Conservation (phyloP, 2,329 filamentous ascomycete species). For the Calonectria hongkongensis region DNA sequence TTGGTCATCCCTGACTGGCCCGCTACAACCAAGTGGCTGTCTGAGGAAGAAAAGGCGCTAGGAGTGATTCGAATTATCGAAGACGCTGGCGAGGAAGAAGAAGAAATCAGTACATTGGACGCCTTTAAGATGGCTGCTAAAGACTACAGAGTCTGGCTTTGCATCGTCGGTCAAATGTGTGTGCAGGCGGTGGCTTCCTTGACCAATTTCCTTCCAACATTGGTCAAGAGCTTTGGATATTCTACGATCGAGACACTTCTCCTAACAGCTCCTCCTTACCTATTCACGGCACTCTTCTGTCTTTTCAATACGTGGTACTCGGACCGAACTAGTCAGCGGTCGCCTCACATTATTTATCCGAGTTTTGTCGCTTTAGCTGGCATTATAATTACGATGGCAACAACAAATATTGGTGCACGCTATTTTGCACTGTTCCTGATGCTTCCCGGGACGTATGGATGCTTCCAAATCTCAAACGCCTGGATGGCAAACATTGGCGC, state of each 20-base stretch:
- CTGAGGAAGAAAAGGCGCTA: slow-evolving; percentile 37
- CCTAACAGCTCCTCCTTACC: slow-evolving; percentile 55
- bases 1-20: slow-evolving; percentile 43
- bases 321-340: slow-evolving; percentile 53
- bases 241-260: slow-evolving; percentile 54
- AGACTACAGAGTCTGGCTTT: slow-evolving; percentile 55
- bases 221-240: slow-evolving; percentile 56
- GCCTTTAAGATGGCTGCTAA: slow-evolving; percentile 54
- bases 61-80: slow-evolving; percentile 39
- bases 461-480: slow-evolving; percentile 42
- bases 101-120: slow-evolving; percentile 46
- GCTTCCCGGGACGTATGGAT: slow-evolving; percentile 45
- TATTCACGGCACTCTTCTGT: slow-evolving; percentile 55
- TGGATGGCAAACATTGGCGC: slow-evolving; percentile 43
- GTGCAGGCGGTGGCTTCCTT: slow-evolving; percentile 56
- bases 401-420: slow-evolving; percentile 45
- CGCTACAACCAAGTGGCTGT: slow-evolving; percentile 39
- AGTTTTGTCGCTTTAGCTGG: slow-evolving; percentile 35
- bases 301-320: slow-evolving; percentile 57
- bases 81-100: slow-evolving; percentile 43
- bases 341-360: slow-evolving; percentile 41
- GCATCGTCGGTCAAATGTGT: slow-evolving; percentile 54
- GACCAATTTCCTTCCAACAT: slow-evolving; percentile 58
- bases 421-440: slow-evolving; percentile 52
- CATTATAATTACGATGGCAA: slow-evolving; percentile 45